These are phyloP conservation scores for Leccinum rimulosum DNA, from an alignment of 768 basidiomycete genomes.

Conservation along the genomic window DNA sequence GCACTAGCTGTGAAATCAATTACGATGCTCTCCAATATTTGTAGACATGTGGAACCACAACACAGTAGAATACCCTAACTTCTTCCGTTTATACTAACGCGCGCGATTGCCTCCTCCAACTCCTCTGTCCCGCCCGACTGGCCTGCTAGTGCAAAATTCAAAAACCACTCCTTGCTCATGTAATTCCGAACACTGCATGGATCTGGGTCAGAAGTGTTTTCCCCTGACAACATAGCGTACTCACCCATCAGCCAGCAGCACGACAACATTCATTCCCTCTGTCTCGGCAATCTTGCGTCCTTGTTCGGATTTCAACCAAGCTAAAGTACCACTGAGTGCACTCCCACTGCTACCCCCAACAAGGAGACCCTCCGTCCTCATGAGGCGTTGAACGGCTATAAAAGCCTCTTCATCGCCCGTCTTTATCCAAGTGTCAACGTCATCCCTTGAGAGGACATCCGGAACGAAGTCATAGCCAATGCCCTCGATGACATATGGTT, in stretches of 20 bases:
- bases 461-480: slow-evolving; percentile 96
- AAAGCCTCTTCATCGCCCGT: slow-evolving; percentile 81
- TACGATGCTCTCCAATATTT: neutral
- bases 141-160: slow-evolving; percentile 53
- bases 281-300: slow-evolving; percentile 64
- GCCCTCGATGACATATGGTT: slow-evolving; percentile 83
- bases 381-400: slow-evolving; percentile 66
- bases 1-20: neutral
- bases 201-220: neutral
- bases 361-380: slow-evolving; percentile 83
- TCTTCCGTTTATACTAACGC: slow-evolving; percentile 6
- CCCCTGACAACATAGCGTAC: slow-evolving; percentile 18
- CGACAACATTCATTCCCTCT: slow-evolving; percentile 81
- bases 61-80: neutral
- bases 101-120: slow-evolving; percentile 2
- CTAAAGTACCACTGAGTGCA: slow-evolving; percentile 71
- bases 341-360: slow-evolving; percentile 95
- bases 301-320: slow-evolving; percentile 71
- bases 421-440: slow-evolving; percentile 85
- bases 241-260: slow-evolving; percentile 88
- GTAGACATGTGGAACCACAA: neutral
- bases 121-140: neutral
- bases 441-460: slow-evolving; percentile 70
- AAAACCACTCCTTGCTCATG: slow-evolving; percentile 92
- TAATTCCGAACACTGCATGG: slow-evolving; percentile 79